These are phyloP conservation scores for Phytopythium mirpurense DNA, from an alignment of 352 stramenopile species.

Conservation along the genomic window DNA sequence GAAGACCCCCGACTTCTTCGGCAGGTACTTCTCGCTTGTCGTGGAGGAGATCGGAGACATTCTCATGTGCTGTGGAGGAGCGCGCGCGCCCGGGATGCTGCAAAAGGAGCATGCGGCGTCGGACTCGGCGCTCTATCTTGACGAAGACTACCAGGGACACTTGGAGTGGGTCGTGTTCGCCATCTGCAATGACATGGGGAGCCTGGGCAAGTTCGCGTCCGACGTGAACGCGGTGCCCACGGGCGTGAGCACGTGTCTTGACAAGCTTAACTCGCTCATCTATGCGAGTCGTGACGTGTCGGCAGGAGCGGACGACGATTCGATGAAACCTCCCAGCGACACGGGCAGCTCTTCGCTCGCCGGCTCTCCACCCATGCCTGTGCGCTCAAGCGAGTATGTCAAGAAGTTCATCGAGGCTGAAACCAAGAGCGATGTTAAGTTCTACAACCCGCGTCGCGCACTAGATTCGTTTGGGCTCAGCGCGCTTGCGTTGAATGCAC, in stretches of 20 bases:
- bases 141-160: slow-evolving; percentile 52
- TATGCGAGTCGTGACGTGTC: slow-evolving; percentile 24
- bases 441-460: slow-evolving; percentile 31
- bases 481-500: not conserved
- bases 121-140: slow-evolving; percentile 18
- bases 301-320: slow-evolving; percentile 5
- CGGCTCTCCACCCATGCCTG: not conserved
- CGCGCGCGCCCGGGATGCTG: not conserved
- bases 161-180: slow-evolving; percentile 77
- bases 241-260: slow-evolving; percentile 54
- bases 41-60: slow-evolving; percentile 75
- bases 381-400: slow-evolving; percentile 25
- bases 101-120: too few species aligned
- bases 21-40: slow-evolving; percentile 74
- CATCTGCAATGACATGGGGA: slow-evolving; percentile 69
- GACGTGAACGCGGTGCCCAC: slow-evolving; percentile 56
- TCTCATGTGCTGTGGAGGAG: slow-evolving; percentile 21
- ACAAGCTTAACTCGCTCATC: slow-evolving; percentile 66
- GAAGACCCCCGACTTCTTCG: slow-evolving; percentile 56
- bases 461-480: slow-evolving; percentile 1
- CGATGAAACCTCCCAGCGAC: not conserved
- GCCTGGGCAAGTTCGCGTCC: slow-evolving; percentile 66
- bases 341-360: not conserved
- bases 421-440: slow-evolving; percentile 36
- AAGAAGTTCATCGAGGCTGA: slow-evolving; percentile 55